Evolutionary conservation across 257 asterid genomes (phyloP).

Genomic region (Solanum acaule): DNA sequence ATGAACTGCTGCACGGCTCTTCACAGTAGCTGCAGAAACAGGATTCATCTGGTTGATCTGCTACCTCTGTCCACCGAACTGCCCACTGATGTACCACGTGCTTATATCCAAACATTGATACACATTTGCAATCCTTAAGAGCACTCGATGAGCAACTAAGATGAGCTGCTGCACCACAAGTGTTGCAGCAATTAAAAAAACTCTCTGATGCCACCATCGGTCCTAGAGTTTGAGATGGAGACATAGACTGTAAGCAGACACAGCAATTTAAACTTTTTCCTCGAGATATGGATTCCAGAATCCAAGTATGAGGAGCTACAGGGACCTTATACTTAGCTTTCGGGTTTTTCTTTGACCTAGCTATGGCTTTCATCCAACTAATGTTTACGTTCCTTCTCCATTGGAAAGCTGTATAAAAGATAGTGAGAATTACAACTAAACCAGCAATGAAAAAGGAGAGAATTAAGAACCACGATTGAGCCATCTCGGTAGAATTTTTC

Average conservation of each 20-base stretch:
- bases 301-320: conserved; percentile 73
- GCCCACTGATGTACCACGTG: conserved; percentile 92
- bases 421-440: conserved; percentile 64
- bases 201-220: conserved; percentile 55
- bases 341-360: conserved; percentile 89
- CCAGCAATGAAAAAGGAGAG: conserved; percentile 73
- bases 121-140: conserved; percentile 82
- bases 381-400: conserved; percentile 89
- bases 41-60: conserved; percentile 88
- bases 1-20: conserved; percentile 61
- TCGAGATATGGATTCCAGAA: conserved; percentile 66
- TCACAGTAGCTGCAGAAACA: conserved; percentile 93
- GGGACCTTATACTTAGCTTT: conserved; percentile 67
- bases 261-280: conserved; percentile 81
- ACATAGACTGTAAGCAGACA: conserved; percentile 69
- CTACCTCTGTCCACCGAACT: conserved; percentile 81
- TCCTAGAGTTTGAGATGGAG: conserved; percentile 81
- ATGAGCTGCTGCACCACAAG: conserved; percentile 91
- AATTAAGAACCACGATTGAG: conserved; percentile 50
- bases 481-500: conserved; percentile 56
- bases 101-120: conserved; percentile 68
- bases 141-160: conserved; percentile 78
- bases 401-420: conserved; percentile 72
- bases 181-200: conserved; percentile 64
- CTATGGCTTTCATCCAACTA: conserved; percentile 95